Evolutionary conservation across 2,329 filamentous ascomycete genomes (phyloP).

Genomic region (Sarocladium strictum): DNA sequence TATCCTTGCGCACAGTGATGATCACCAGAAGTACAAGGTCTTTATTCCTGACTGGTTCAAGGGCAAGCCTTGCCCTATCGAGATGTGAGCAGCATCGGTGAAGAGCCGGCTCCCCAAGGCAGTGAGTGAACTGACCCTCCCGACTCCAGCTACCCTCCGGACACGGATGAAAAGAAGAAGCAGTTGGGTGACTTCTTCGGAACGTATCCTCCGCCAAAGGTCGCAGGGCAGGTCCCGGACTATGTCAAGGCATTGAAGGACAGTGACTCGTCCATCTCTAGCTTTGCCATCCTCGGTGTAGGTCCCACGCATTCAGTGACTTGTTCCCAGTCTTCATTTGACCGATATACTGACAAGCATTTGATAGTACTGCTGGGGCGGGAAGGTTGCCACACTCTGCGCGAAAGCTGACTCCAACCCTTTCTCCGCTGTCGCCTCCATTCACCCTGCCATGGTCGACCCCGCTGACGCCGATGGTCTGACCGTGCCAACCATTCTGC

Average conservation of each 20-base stretch:
- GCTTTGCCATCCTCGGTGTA: slow-evolving; percentile 57
- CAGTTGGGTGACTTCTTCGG: slow-evolving; percentile 38
- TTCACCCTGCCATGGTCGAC: slow-evolving; percentile 60
- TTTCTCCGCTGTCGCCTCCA: slow-evolving; percentile 48
- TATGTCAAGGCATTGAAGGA: slow-evolving; percentile 47
- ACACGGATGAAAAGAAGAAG: slow-evolving; percentile 58
- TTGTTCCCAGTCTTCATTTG: neutral
- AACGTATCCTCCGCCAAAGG: slow-evolving; percentile 40
- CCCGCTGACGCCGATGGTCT: slow-evolving; percentile 53
- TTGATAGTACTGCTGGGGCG: slow-evolving; percentile 62
- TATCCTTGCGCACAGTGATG: slow-evolving; percentile 50
- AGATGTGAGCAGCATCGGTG: slow-evolving; percentile 29
- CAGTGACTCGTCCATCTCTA: slow-evolving; percentile 48
- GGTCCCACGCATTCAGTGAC: slow-evolving; percentile 22
- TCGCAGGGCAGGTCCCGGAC: slow-evolving; percentile 45
- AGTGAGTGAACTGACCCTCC: too few relatives aligned
- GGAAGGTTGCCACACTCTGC: slow-evolving; percentile 54
- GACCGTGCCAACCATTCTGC: slow-evolving; percentile 54
- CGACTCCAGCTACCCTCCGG: slow-evolving; percentile 55
- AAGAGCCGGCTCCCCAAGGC: too few relatives aligned
- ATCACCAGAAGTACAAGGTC: slow-evolving; percentile 67
- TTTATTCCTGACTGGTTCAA: slow-evolving; percentile 92
- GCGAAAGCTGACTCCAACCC: slow-evolving; percentile 44
- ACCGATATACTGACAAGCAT: slow-evolving; percentile 8
- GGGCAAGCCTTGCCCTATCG: slow-evolving; percentile 57